Base-by-base conservation (phyloP, 441 rosid genomes). In the Pelargonium cotyledonis region DNA sequence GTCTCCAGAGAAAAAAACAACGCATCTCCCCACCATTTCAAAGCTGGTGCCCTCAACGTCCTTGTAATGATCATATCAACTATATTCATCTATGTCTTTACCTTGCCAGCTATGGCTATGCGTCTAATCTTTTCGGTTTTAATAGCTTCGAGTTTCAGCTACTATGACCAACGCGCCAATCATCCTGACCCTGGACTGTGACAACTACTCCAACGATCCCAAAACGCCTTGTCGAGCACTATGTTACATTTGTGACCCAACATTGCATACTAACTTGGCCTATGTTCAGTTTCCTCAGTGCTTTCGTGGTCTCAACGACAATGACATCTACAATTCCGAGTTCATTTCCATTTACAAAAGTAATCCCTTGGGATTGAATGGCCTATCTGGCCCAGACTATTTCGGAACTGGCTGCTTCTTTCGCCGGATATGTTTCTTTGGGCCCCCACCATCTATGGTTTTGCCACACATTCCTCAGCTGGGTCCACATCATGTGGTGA, bases 41-140 rank as follows among this genome's bases (percentile, higher is more conserved):
- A 93, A 78, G 93, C 91, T 1, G 96, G 97, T 60, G 97, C 97
- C 67, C 91, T 85, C 14, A 94, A 94, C 68, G 80, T 71, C 10
- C 66, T 85, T 87, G 94, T 88, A 79, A 41, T 29, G 16, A 15
- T 10, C 6, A 47, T 47, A 10, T 47, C 8, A 47, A 47, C n/a
- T 47, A 12, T 47, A 41, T 41, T 10, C 15, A 14, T 47, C 14
- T 12, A 10, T 14, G 15, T 47, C 6, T 15, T 51, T 15, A 51
- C 9, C 43, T 40, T 8, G 2, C 43, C 43, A 40, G 43, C 10
- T 7, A 70, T 63, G 16, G 40, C 1, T 5, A 35, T 35, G 40
- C 40, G 1, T 8, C 12, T 31, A 1, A 3, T 8, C 16, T 35
- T 7, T 15, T 49, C 18, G 1, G 68, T 10, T 12, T 15, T n/a